Percentiles rank a stretch among this genome's conserved stretches.
phyloP scores from a whole-genome alignment of 345 rosid species.

The Rhodomyrtus tomentosa region DNA sequence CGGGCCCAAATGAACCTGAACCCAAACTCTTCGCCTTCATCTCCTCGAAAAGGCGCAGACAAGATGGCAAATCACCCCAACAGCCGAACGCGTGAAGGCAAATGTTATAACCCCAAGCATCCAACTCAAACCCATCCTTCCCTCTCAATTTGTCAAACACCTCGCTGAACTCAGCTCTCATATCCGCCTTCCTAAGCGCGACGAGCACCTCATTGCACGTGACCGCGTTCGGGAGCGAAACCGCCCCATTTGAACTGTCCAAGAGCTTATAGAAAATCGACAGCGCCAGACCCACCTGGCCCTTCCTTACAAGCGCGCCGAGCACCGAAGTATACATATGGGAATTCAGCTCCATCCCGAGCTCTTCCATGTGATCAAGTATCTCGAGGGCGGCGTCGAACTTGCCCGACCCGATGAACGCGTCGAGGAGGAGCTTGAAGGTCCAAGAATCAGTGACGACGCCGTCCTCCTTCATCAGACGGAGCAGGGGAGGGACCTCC shows the following conservation, averaged over 20 bases:
- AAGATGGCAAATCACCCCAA: constrained; percentile 61
- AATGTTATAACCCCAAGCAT: constrained; percentile 64
- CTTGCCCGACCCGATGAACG: constrained; percentile 42
- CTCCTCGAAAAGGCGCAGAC: constrained; percentile 64
- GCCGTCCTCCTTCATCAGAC: constrained; percentile 52
- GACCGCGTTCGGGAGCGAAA: constrained; percentile 33
- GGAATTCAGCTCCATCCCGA: constrained; percentile 30
- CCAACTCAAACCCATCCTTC: constrained; percentile 38
- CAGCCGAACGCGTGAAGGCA: constrained; percentile 82
- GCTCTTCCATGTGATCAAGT: constrained; percentile 69
- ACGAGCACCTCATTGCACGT: constrained; percentile 61
- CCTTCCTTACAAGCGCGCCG: constrained; percentile 53
- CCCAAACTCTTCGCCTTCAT: constrained; percentile 47
- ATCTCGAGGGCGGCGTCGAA: constrained; percentile 54
- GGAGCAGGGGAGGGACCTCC: constrained; percentile 46
- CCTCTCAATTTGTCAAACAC: constrained; percentile 36
- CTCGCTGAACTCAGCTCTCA: constrained; percentile 43
- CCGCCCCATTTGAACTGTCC: constrained; percentile 14
- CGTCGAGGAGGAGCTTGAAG: constrained; percentile 49
- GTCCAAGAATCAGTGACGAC: constrained; percentile 41
- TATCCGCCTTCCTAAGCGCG: constrained; percentile 48
- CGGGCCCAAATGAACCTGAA: constrained; percentile 39
- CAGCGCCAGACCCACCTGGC: constrained; percentile 42
- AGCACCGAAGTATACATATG: constrained; percentile 54
- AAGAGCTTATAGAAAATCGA: constrained; percentile 64